These are phyloP conservation scores for Caloboletus inedulis DNA, from an alignment of 1,284 basidiomycete genomes.

Conservation along the genomic window DNA sequence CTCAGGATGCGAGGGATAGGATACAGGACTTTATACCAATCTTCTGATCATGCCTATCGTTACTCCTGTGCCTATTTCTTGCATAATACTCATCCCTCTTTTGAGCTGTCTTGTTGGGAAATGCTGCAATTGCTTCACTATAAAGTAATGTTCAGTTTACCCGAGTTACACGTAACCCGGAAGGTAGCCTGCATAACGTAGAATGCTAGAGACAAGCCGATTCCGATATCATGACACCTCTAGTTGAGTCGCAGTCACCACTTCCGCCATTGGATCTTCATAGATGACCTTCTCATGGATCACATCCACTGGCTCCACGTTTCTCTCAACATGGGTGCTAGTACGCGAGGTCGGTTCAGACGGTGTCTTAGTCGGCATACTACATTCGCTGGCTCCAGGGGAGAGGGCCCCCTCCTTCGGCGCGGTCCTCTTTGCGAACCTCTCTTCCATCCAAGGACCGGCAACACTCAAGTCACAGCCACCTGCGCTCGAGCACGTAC, in stretches of 20 bases:
- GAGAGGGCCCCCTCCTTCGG: background rate
- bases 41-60: slow-evolving; percentile 44
- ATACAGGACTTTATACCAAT: slow-evolving; percentile 92
- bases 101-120: background rate
- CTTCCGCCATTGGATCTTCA: background rate
- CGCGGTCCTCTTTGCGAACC: slow-evolving; percentile 39
- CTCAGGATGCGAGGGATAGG: slow-evolving; percentile 89
- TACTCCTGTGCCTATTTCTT: slow-evolving; percentile 7
- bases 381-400: background rate
- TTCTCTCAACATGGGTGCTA: slow-evolving; percentile 1
- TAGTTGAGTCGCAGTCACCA: background rate
- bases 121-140: background rate
- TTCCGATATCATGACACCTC: slow-evolving; percentile 10
- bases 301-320: background rate
- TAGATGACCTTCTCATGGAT: slow-evolving; percentile 12
- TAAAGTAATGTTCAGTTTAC: background rate
- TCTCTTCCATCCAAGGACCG: slow-evolving; percentile 67
- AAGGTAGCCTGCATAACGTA: background rate
- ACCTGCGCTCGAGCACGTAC: slow-evolving; percentile 51
- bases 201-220: background rate
- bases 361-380: background rate
- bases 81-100: slow-evolving; percentile 6
- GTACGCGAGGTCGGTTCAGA: slow-evolving; percentile 12
- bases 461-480: slow-evolving; percentile 60
- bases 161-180: background rate